Evolutionary conservation across 169 alveolate genomes (phyloP), one percentile per base, ranked within the genome.

Genomic region (Plasmodium berghei): DNA sequence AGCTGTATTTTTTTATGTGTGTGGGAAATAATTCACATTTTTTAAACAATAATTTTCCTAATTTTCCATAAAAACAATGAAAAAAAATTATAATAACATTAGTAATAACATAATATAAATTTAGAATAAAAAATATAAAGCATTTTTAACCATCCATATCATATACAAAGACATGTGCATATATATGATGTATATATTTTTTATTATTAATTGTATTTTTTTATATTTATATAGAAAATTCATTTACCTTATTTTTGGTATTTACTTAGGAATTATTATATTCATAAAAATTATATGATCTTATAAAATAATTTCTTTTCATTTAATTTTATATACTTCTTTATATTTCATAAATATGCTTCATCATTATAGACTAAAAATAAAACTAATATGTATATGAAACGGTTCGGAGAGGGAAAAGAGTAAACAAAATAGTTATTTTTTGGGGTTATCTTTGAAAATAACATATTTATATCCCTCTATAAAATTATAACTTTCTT

Each of bases 1-100:
- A 34, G 42, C 42, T 9, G 5, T 24, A 16, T 18, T 34, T 40
- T 42, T 24, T 59, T 10, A 67, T 67, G 54, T 12, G 12, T 67
- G 28, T 67, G 10, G 24, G 24, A 16, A 16, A 52, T 14, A 52
- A 52, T 67, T 28, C 26, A 8, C 26, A 22, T 42, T 59, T 54
- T 42, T 54, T 40, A 26, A 40, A 20, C 2, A 12, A 18, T 28
- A 5, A 62, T 62, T 62, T 62, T 62, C 72, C 72, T 12, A 9
- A 10, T 72, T 72, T 72, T 72, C 52, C 85, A 20, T 59, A 40
- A 9, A 54, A 52, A 52, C 8, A 8, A 18, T 18, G 9, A 16
- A 72, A 72, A 72, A 54, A 28, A 34, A 42, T 40, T n/a, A 45
- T 16, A 70, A 9, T 26, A 34, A 70, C 5, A 70, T 20, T 40